phyloP scores from a whole-genome alignment of 2,329 filamentous ascomycete genomes.

The Cladosporium halotolerans region DNA sequence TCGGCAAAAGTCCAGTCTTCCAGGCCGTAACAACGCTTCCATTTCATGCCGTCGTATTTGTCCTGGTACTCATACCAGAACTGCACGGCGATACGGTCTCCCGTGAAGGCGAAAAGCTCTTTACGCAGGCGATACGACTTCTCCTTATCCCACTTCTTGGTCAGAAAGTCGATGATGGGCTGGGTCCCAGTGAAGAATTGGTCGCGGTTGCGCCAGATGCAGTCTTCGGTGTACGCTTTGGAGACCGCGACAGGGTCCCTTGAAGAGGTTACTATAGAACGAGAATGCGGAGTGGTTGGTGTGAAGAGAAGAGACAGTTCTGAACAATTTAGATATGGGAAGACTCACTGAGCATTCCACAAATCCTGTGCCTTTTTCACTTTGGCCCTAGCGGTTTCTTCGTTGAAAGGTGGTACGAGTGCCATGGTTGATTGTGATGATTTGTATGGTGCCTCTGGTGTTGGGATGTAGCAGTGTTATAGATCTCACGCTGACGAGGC shows the following conservation, averaged over 20 bases:
- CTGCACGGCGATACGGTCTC: conserved; percentile 76
- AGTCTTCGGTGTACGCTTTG: conserved; percentile 67
- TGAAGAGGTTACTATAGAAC: neutral
- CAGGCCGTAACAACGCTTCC: conserved; percentile 82
- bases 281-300: neutral
- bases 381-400: conserved; percentile 64
- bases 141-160: conserved; percentile 68
- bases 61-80: conserved; percentile 87
- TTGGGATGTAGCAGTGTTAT: too few relatives aligned
- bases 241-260: conserved; percentile 62
- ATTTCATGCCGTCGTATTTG: conserved; percentile 55
- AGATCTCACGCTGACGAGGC: too few relatives aligned
- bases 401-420: conserved; percentile 64
- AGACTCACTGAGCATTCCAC: conserved; percentile 71
- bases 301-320: neutral
- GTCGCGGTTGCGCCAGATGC: conserved; percentile 74
- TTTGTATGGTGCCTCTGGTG: neutral
- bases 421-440: conserved; percentile 31
- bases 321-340: neutral
- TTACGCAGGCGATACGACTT: conserved; percentile 69
- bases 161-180: conserved; percentile 62
- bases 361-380: conserved; percentile 78
- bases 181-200: conserved; percentile 63
- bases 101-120: conserved; percentile 72
- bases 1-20: conserved; percentile 72